Base-by-base conservation (phyloP, 345 rosid species). In the Garcia nutans region DNA sequence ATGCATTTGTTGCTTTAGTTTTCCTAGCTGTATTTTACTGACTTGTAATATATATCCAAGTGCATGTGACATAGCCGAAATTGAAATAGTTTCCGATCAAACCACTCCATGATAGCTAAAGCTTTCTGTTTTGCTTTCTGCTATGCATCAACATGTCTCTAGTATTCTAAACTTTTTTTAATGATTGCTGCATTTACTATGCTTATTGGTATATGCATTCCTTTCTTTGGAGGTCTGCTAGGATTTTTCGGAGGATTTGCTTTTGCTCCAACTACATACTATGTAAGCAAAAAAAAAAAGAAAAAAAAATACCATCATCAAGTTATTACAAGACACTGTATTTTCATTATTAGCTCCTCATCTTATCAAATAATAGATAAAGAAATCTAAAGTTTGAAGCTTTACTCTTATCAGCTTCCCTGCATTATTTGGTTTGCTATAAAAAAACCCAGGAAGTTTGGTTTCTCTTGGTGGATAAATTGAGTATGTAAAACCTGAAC, bases 221-320 rank as follows among this genome's bases (percentile, higher is more conserved):
- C 98, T 12, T 94, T 94, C 82, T 94, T 94, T 56, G 92, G 94
- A 65, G 89, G 91, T 19, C 80, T 94, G 41, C 90, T 92, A 19
- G 93, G 93, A 15, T 92, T 94, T 83, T 89, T 94, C 3, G 97
- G 97, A 85, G 98, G 98, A 72, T 86, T 92, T 44, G 97, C 94
- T 16, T 89, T 94, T 17, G 97, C 98, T 31, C 94, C 97, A 33
- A 89, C 94, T 44, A 80, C 94, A 47, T 94, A 89, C 79, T 94
- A 72, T 28, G 96, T 94, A 85, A 86, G 86, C 41, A 2, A 37
- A 37, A 4, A 37, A 5, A 37, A 37, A 37, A 37, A 37, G 5
- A 33, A 33, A 33, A 31, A 31, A 31, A 31, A 31, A 56, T 13
- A 63, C 3, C 16, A 26, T 47, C 47, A 13, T 2, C 6, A 37